Conservation (phyloP, 2,329 filamentous ascomycete genomes). For the Anthostomella pinea region DNA sequence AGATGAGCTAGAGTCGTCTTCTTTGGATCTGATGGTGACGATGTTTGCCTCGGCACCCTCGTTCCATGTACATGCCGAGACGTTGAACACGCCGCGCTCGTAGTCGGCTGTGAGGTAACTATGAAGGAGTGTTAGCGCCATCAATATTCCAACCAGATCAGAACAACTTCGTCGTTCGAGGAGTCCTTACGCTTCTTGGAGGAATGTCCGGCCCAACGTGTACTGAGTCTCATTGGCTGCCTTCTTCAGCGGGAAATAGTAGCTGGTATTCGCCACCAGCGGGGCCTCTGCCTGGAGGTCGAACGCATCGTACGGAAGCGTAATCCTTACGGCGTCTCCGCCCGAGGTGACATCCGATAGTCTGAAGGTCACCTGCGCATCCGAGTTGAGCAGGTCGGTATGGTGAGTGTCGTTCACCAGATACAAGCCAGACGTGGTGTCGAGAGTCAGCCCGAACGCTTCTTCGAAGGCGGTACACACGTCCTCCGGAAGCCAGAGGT, state of each 20-base stretch:
- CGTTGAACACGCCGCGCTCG: slow-evolving; percentile 38
- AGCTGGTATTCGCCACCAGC: slow-evolving; percentile 27
- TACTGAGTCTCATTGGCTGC: slow-evolving; percentile 34
- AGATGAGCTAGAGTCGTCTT: slow-evolving; percentile 8
- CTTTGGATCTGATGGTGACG: slow-evolving; percentile 28
- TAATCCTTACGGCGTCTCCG: slow-evolving; percentile 31
- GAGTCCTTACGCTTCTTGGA: slow-evolving; percentile 34
- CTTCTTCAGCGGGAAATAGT: slow-evolving; percentile 34
- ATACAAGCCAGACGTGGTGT: slow-evolving; percentile 29
- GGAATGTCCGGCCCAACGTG: slow-evolving; percentile 34
- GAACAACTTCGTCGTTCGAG: no score
- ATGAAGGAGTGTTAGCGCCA: slow-evolving; percentile 2
- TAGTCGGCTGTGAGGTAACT: slow-evolving; percentile 39
- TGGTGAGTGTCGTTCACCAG: slow-evolving; percentile 36
- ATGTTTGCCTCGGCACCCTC: slow-evolving; percentile 33
- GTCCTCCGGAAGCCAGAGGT: slow-evolving; percentile 34
- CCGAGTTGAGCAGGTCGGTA: slow-evolving; percentile 25
- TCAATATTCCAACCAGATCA: slow-evolving; percentile 3
- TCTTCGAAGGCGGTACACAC: slow-evolving; percentile 33
- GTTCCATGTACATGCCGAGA: slow-evolving; percentile 36
- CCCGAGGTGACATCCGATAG: slow-evolving; percentile 32
- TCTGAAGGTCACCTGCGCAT: slow-evolving; percentile 34
- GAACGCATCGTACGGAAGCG: slow-evolving; percentile 34
- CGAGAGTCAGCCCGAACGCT: slow-evolving; percentile 32
- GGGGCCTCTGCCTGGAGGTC: slow-evolving; percentile 31